Evolutionary conservation across 192 early-diverging fungal genomes (phyloP), one percentile per base, ranked within the genome.

Genomic region (Tieghemiomyces parasiticus): DNA sequence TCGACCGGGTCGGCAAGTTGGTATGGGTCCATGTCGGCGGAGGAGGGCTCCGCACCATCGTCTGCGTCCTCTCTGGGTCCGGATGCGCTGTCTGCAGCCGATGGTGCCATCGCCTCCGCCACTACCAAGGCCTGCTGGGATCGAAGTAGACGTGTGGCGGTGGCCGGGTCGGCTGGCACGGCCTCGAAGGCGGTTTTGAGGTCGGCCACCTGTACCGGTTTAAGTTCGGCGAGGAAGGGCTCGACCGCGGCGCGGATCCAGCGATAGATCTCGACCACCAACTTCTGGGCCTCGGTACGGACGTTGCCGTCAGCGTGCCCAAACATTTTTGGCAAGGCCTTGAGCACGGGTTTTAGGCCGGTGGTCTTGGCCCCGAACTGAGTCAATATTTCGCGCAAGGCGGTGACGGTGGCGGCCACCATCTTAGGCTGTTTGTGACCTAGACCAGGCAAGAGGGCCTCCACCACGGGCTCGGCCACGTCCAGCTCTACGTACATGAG

Each of bases 161-260:
- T 73, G 19, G 67, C 66, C 4, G 84, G 72, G 58, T 79, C 72
- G 20, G 78, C 85, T 1, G 87, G 81, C 33, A 87, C 60, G 31
- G 76, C 76, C 24, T 80, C 79, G 68, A 97, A 99, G 45, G 78
- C 83, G 35, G 91, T 80, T 59, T 90, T 78, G 6, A 99, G 72
- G 50, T 99, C 95, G 69, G 95, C 95, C 19, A 85, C 66, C 66
- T 96, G 90, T 2, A 99, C 91, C 0, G 97, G 95, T 59, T 96
- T 93, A 63, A 99, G 65, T 9, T 95, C 89, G 30, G 75, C 75
- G 35, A 99, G 66, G 52, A 81, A 88, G 22, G 80, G 73, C 54
- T 79, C 72, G 31, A 97, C 78, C 1, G 91, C 92, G 38, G 78
- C 75, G 24, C 91, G 86, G 53, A 99, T 79, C 91, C 92, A 99